phyloP scores from a whole-genome alignment of 495 filamentous ascomycete species.

The Trichoderma parareesei region DNA sequence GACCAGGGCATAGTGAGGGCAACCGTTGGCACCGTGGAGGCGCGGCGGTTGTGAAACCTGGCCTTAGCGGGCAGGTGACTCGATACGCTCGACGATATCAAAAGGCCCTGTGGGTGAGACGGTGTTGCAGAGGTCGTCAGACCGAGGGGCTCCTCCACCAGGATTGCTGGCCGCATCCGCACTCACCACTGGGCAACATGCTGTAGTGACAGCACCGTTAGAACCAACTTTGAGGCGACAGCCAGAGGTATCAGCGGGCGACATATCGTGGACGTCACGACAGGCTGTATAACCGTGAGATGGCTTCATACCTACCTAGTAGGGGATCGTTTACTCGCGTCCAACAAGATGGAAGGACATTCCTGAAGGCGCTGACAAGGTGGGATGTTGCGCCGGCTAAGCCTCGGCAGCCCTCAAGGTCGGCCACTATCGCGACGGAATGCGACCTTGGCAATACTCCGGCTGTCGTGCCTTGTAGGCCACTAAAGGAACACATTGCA shows the following conservation, averaged over 20 bases:
- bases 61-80: neutral
- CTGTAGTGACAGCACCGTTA: no score
- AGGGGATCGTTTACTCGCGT: no score
- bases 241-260: no score
- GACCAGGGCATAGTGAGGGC: neutral
- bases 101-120: neutral
- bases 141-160: neutral
- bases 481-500: constrained; percentile 1
- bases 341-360: neutral
- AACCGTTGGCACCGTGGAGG: neutral
- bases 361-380: neutral
- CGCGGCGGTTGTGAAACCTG: neutral
- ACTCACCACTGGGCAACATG: neutral
- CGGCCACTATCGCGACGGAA: neutral
- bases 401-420: neutral
- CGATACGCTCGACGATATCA: neutral
- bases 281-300: no score
- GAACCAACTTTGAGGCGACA: no score
- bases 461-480: neutral
- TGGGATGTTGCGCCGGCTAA: constrained; percentile 9
- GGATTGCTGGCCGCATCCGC: neutral
- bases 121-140: neutral
- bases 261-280: no score
- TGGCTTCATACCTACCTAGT: no score
- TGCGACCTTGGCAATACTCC: neutral